Evolutionary conservation across 805 yeast genomes (phyloP).

Genomic region (Candida pseudoglaebosa): DNA sequence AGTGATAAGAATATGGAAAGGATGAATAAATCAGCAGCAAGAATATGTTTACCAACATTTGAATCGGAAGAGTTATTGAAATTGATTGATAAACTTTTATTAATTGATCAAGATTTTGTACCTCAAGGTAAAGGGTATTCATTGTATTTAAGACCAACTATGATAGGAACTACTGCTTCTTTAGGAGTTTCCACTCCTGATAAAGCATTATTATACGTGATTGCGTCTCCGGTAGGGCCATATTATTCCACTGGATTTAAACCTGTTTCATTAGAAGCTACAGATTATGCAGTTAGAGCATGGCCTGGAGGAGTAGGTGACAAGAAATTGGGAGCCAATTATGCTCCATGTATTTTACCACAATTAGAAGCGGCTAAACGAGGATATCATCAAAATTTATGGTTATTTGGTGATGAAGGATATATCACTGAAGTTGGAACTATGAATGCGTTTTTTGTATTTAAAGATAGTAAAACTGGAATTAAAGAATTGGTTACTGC

Average conservation of each 20-base stretch:
- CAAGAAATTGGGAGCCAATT: conserved; percentile 94
- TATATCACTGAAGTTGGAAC: conserved; percentile 95
- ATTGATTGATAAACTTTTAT: conserved; percentile 70
- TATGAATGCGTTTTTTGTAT: conserved; percentile 90
- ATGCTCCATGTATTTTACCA: conserved; percentile 92
- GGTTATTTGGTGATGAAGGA: conserved; percentile 90
- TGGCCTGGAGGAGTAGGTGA: conserved; percentile 99
- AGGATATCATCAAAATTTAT: conserved; percentile 93
- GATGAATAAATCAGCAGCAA: conserved; percentile 84
- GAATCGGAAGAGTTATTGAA: conserved; percentile 73
- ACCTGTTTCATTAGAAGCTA: conserved; percentile 91
- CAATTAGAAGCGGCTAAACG: conserved; percentile 84
- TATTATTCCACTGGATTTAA: conserved; percentile 89
- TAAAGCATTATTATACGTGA: conserved; percentile 77
- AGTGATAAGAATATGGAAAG: conserved; percentile 89
- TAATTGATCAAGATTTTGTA: conserved; percentile 70
- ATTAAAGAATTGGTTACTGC: conserved; percentile 91
- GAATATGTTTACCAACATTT: conserved; percentile 87
- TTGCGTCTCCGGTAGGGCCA: conserved; percentile 96
- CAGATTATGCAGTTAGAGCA: conserved; percentile 94
- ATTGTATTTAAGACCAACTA: conserved; percentile 87
- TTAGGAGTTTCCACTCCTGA: conserved; percentile 84
- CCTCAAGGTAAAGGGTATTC: conserved; percentile 89
- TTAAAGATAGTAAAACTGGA: conserved; percentile 65
- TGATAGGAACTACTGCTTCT: conserved; percentile 88